Base-by-base conservation (phyloP, 345 rosid genomes). In the Lumnitzera racemosa region DNA sequence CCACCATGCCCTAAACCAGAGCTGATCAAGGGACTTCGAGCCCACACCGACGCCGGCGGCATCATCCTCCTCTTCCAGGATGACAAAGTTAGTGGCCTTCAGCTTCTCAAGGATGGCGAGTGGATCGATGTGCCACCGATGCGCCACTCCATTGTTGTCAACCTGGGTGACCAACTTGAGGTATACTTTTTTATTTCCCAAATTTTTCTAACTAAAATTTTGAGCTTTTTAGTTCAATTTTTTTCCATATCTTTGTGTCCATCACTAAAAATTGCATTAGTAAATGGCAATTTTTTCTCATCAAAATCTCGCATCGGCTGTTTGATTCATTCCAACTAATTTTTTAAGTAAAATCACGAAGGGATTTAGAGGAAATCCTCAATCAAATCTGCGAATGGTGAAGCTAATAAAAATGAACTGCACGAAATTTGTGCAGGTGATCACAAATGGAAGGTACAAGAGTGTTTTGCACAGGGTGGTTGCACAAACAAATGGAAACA, bases 41-140 rank as follows among this genome's bases (percentile, higher is more conserved):
- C 96, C 46, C 98, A 92, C 72, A 89, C 98, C n/a, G 98, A 92
- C n/a, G 98, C 97, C 0, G 97, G 98, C 1, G 98, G 98, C 66
- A 80, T 92, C 77, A 87, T 92, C 62, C 61, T 92, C 51, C 84
- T 92, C 49, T 87, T 92, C 71, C 98, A 92, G 64, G 98, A 92
- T 20, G 88, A 84, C 50, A 77, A 76, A 62, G 96, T 92, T 57
- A 79, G 98, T 23, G 98, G 98, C 63, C 96, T 92, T 51, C 98
- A 92, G 80, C 91, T 92, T 14, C 88, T 92, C 15, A 92, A 92
- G 67, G 87, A 89, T 46, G 98, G 87, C 11, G 52, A 81, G 3
- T 92, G 98, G 98, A 59, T 92, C 46, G 97, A 81, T 61, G 98
- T 92, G 15, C 98, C 98, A 2, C 98, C 98, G 2, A 76, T 92